These are phyloP conservation scores for Brassica nigra DNA, from an alignment of 345 rosid genomes.

Conservation along the genomic window DNA sequence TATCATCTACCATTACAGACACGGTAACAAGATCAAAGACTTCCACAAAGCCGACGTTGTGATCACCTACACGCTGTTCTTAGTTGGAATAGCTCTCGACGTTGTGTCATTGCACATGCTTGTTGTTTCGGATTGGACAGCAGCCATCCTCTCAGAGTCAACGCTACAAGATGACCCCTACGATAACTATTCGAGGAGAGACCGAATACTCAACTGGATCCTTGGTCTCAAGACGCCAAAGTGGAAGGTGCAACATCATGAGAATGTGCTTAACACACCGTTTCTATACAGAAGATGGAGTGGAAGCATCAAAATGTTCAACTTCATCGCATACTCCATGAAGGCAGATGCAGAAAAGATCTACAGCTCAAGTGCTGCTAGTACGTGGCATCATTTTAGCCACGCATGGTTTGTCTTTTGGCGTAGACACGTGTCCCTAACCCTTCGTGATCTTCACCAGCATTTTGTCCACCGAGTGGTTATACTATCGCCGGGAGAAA, in stretches of 20 bases:
- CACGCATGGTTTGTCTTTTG: conserved; percentile 1
- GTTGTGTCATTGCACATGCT: background rate
- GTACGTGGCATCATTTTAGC: background rate
- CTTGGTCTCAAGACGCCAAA: background rate
- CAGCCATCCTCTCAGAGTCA: background rate
- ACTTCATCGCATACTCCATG: conserved; percentile 22
- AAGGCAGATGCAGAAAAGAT: background rate
- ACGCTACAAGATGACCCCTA: conserved; percentile 15
- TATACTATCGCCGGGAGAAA: background rate
- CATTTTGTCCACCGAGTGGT: background rate
- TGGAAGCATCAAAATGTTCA: conserved; percentile 1
- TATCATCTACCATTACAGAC: background rate
- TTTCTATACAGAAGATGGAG: conserved; percentile 16
- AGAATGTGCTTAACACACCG: background rate
- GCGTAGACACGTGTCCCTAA: background rate
- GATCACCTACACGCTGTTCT: conserved; percentile 19
- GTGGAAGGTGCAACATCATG: background rate
- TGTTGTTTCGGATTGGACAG: conserved; percentile 18
- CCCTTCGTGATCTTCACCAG: background rate
- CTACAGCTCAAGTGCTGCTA: background rate
- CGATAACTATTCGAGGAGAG: background rate
- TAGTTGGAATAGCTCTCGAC: conserved; percentile 21
- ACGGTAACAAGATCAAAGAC: conserved; percentile 7
- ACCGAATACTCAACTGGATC: background rate
- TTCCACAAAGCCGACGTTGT: conserved; percentile 18